Conservation (phyloP, 345 rosid genomes). For the Eucalyptus cloeziana region DNA sequence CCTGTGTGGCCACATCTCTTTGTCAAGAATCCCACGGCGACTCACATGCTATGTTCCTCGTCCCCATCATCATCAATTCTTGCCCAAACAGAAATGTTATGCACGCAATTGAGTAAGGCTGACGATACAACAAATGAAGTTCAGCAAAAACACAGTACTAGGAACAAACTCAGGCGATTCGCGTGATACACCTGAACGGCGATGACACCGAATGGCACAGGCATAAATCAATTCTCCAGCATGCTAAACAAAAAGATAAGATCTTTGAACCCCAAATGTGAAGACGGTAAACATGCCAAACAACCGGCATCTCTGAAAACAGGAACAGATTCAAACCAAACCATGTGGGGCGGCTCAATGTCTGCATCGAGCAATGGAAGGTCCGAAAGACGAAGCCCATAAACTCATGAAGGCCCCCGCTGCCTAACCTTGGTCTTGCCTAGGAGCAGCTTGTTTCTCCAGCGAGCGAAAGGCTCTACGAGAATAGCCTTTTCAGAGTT, state of each 20-base stretch:
- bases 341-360: background rate
- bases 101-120: background rate
- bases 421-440: too few species aligned
- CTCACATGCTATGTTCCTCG: background rate
- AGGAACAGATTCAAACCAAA: background rate
- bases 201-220: background rate
- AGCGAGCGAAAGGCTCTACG: background rate
- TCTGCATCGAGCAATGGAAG: background rate
- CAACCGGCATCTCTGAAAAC: background rate
- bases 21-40: background rate
- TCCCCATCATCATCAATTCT: background rate
- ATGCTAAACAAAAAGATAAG: too few species aligned
- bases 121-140: background rate
- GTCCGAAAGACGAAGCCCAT: background rate
- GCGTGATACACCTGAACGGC: background rate
- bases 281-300: background rate
- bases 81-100: background rate
- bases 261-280: too few species aligned
- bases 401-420: background rate
- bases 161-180: background rate
- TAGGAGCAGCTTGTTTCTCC: background rate
- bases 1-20: background rate
- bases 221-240: background rate
- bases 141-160: background rate
- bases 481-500: background rate